Base-by-base conservation (phyloP, 2,329 filamentous ascomycete species). In the Sclerotinia minor region DNA sequence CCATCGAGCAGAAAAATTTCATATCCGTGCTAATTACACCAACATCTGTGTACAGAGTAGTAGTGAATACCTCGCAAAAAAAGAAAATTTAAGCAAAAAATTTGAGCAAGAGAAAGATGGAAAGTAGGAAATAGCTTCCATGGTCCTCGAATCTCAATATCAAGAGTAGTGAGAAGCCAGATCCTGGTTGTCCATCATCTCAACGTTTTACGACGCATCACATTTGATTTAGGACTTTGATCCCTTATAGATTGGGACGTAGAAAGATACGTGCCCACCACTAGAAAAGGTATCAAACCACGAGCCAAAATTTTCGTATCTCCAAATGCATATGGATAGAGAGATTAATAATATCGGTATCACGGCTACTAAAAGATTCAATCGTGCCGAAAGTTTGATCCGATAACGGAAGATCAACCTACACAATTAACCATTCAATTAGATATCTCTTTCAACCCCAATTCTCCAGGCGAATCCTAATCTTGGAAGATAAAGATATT, bases 401-500 rank as follows among this genome's bases (percentile, higher is more conserved):
- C 15, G 32, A 50, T 61, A 11, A 21, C n/a, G 15, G n/a, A 15
- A 50, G 8, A 38, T 45, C 17, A 26, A 26, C 8, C n/a, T 21
- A 17, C n/a, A 50, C n/a, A 11, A 63, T n/a, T 26, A 2, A 9
- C n/a, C 15, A 26, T 50, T 52, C n/a, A 38, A 26, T 50, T 38
- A n/a, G 44, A 9, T 19, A 17, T 49, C 26, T 8, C 2, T 19
- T 38, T 35, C 26, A 50, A 29, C 29, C 58, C 29, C 45, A 50
- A 26, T 41, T 26, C 17, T 41, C 32, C 24, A 50, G n/a, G 15
- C 29, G 50, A 26, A 8, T 5, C 11, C 32, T 63, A 50, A 63
- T 50, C 21, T 63, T 50, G n/a, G 32, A 63, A 63, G n/a, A 50
- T 50, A 63, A 63, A 41, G 45, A 50, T 13, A 59, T 58, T 65